A percentile compares a stretch with the other conserved stretches of the same genome.
These are phyloP conservation scores for Trichomonas vaginalis DNA, from an alignment of 208 protist genomes.

Conservation along the genomic window DNA sequence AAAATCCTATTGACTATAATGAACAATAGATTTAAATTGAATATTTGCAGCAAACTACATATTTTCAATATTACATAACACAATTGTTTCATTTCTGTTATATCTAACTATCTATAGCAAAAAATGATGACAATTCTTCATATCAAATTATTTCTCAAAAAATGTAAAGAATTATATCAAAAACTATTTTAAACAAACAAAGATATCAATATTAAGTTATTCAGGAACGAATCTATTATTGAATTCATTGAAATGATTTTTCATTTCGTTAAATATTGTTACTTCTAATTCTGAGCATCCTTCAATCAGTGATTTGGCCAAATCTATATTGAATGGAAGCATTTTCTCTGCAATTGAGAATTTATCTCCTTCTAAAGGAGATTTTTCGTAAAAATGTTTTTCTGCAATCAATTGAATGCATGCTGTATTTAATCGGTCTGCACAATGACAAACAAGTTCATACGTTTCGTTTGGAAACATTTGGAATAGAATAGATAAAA, in stretches of 20 bases:
- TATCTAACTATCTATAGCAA: no score
- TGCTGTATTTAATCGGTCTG: background rate
- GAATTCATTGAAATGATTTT: background rate
- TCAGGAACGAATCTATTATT: background rate
- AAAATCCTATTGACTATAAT: no score
- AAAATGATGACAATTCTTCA: no score
- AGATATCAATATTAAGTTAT: no score
- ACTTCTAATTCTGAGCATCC: background rate
- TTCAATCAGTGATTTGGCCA: background rate
- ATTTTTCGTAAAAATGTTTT: background rate
- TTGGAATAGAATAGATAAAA: background rate
- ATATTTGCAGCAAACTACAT: no score
- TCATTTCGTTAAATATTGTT: background rate
- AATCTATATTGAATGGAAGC: background rate
- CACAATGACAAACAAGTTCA: background rate
- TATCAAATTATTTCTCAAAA: no score
- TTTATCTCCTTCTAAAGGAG: background rate
- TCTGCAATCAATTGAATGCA: background rate
- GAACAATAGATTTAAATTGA: no score
- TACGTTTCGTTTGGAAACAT: background rate
- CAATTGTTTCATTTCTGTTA: no score
- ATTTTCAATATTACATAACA: no score
- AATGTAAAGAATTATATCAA: no score
- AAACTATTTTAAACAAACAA: no score
- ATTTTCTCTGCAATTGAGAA: background rate